Evolutionary conservation across 2,329 filamentous ascomycete species (phyloP), one percentile per base, ranked within the genome.

Genomic region (Lachnellula willkommii): DNA sequence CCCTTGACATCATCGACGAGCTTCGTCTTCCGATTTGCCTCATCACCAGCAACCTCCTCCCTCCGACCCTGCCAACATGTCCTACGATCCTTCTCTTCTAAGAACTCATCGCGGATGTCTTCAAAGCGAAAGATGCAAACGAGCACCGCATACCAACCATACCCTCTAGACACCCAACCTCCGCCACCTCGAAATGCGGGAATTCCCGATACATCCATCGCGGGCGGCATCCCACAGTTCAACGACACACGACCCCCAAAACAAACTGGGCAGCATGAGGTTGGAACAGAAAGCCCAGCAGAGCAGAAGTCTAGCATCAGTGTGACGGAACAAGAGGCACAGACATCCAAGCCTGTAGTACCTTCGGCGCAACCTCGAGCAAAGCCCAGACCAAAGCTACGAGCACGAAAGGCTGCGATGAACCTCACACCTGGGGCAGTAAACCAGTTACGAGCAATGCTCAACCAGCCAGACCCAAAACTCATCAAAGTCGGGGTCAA

Each of bases 401-500:
- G 87, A 39, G 82, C 93, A 12, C 85, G 92, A 55, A 97, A 97
- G 76, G 92, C 94, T 1, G 90, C 93, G 2, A 93, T 99, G 77
- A 90, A 83, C 63, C 79, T 99, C 24, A 92, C 92, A 0, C 82
- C 89, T 0, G 76, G 84, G 1, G 94, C 94, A 0, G 87, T 96
- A 2, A 78, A 85, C 47, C 91, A 95, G 66, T 78, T 99, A 36
- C 83, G 83, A 56, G 79, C 80, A 17, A 75, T 99, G 39, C 80
- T 96, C 6, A 83, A 92, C 59, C 87, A 91, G 66, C 94, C 94
- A 0, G 85, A 94, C 26, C 91, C 92, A 2, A 95, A 96, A 75
- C 79, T 96, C 62, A 96, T 99, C 71, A 87, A 94, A 66, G 89
- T 99, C 5, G 92, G 94, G 12, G 94, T 97, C 59, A 90, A 88